Base-by-base conservation (phyloP, 1,284 basidiomycete genomes). In the Tausonia pullulans region DNA sequence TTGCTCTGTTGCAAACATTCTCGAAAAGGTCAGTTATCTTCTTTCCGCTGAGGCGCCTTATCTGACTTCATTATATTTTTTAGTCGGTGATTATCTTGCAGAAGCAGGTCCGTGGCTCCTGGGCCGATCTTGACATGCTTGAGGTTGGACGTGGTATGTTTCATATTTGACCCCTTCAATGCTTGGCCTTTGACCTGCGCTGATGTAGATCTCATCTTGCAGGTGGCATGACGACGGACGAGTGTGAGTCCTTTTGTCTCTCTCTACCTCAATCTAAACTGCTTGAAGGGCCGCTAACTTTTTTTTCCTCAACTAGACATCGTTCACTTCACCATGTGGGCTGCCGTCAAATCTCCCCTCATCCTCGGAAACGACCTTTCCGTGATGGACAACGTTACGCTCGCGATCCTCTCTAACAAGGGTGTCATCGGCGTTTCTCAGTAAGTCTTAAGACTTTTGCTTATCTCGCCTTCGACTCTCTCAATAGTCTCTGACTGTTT, bases 351-450 rank as follows among this genome's bases (percentile, higher is more conserved):
- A 67, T 68, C 65, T 3, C 70, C 74, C 2, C 65, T 75, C 43
- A 73, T 74, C 56, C 67, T 75, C 39, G 72, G 72, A 14, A 72
- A 72, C 49, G 72, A 74, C 61, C 62, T 74, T 1, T 65, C 68
- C 7, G 64, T 59, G 27, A 71, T 70, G 65, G 55, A 57, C 50
- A 27, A 58, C 14, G 16, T 51, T 44, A 58, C 64, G 13, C 50
- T 58, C 11, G 45, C 67, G 0, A 72, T 74, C 40, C 49, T 74
- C 49, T 65, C 65, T 41, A 74, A 74, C 69, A 70, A 70, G 51
- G 68, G 65, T 5, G 43, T 74, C 13, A 69, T 73, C 43, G 41
- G 48, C 39, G 39, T 45, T 9, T 44, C 53, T 39, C 49, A 50
- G 27, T 2, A 10, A 40, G n/a, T 3, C 58, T 60, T 16, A 40